phyloP scores from a whole-genome alignment of 2,329 filamentous ascomycete species.

The Fusarium albosuccineum region DNA sequence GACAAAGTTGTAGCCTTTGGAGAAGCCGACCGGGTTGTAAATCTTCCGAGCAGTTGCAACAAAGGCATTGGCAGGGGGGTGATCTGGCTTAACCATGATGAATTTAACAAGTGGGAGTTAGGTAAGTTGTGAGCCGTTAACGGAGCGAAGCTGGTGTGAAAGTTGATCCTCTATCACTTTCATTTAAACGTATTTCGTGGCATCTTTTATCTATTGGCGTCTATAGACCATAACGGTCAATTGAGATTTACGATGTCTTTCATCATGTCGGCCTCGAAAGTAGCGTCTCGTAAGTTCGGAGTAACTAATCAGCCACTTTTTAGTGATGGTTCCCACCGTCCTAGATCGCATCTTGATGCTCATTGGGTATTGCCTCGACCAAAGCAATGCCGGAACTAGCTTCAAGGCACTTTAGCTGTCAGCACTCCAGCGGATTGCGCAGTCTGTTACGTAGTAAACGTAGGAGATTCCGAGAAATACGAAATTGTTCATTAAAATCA shows the following conservation, averaged over 20 bases:
- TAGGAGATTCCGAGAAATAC: not conserved
- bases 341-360: not conserved
- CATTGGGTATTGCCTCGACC: not conserved
- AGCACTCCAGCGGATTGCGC: not conserved
- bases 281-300: not conserved
- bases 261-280: not conserved
- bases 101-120: not conserved
- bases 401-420: not conserved
- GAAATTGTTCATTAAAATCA: not conserved
- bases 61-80: conserved; percentile 3
- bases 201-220: too few relatives aligned
- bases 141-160: not conserved
- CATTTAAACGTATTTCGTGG: too few relatives aligned
- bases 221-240: too few relatives aligned
- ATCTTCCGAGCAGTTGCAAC: not conserved
- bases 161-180: too few relatives aligned
- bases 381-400: not conserved
- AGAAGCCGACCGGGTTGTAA: conserved; percentile 3
- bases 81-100: conserved; percentile 1
- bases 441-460: not conserved
- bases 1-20: conserved; percentile 8
- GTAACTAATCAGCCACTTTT: conserved; percentile 6
- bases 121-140: not conserved
- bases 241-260: too few relatives aligned
- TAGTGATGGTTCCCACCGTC: not conserved